Percentiles rank a stretch among this genome's conserved stretches.
phyloP scores from a whole-genome alignment of 169 alveolate genomes.

The Toxoplasma gondii region DNA sequence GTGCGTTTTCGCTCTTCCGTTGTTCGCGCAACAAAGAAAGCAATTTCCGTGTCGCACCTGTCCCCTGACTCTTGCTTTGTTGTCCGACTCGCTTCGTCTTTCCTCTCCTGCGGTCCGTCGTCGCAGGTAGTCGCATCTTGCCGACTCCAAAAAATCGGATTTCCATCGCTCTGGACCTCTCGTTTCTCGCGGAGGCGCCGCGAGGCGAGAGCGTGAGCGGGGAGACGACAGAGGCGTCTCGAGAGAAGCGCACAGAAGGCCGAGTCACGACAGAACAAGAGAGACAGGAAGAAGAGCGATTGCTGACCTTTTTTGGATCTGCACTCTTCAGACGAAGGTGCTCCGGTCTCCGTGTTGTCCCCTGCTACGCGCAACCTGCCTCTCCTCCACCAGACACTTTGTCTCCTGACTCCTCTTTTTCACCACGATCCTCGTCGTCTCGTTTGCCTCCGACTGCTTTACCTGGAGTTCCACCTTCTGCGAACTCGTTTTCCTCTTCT shows the following conservation, averaged over 20 bases:
- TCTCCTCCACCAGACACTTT: background rate
- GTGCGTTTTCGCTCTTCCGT: background rate
- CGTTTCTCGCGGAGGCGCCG: background rate
- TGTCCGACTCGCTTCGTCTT: background rate
- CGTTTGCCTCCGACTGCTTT: background rate
- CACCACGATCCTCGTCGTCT: background rate
- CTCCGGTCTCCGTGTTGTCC: background rate
- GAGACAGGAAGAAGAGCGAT: background rate
- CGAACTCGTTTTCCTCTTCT: no score
- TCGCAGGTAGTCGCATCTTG: slow-evolving; percentile 13
- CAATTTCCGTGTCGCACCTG: background rate
- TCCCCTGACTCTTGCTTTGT: background rate
- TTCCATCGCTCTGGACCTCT: slow-evolving; percentile 28
- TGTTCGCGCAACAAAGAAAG: no score
- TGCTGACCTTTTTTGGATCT: background rate
- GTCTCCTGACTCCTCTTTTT: background rate
- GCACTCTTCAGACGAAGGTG: background rate
- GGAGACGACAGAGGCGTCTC: background rate
- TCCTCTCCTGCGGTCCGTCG: background rate
- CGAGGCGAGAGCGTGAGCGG: background rate
- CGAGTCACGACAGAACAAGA: background rate
- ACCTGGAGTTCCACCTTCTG: background rate
- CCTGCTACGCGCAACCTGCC: background rate
- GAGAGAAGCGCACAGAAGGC: background rate
- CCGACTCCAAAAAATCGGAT: background rate